Evolutionary conservation across 2,329 filamentous ascomycete genomes (phyloP).

Genomic region (Davidsoniella eucalypti): DNA sequence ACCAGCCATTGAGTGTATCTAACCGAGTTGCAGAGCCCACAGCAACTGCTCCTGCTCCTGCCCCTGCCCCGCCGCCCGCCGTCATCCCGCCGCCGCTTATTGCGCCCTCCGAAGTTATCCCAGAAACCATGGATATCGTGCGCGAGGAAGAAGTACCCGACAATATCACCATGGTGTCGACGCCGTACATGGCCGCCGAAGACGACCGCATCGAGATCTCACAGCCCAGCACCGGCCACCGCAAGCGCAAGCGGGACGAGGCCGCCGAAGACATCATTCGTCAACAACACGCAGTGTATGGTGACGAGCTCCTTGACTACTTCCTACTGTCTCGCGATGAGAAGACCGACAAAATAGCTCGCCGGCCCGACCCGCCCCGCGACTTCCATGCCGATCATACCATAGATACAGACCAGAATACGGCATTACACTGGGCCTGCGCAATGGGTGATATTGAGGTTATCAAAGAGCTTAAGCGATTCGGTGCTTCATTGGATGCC

Average conservation of each 20-base stretch:
- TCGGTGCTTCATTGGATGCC: conserved; percentile 57
- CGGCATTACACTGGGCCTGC: conserved; percentile 89
- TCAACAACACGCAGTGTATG: conserved; percentile 77
- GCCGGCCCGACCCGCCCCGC: conserved; percentile 59
- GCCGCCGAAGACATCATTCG: conserved; percentile 48
- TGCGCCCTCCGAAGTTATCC: conserved; percentile 8
- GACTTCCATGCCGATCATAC: conserved; percentile 78
- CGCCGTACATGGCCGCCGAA: conserved; percentile 69
- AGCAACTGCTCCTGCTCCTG: conserved; percentile 16
- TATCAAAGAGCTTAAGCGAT: conserved; percentile 69
- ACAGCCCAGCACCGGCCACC: conserved; percentile 17
- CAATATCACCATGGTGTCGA: conserved; percentile 66
- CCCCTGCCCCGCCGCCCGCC: conserved; percentile 18
- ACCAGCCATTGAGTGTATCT: neutral
- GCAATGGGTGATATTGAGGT: conserved; percentile 94
- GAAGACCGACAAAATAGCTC: conserved; percentile 38
- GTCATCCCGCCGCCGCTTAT: neutral
- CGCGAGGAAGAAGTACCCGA: conserved; percentile 68
- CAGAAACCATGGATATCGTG: conserved; percentile 18
- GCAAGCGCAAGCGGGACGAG: conserved; percentile 62
- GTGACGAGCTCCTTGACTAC: conserved; percentile 87
- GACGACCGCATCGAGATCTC: conserved; percentile 57
- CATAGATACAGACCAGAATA: conserved; percentile 89
- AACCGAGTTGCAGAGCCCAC: neutral
- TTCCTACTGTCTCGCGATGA: conserved; percentile 78